Conservation (phyloP, 345 rosid genomes). For the Bruguiera gymnorhiza region DNA sequence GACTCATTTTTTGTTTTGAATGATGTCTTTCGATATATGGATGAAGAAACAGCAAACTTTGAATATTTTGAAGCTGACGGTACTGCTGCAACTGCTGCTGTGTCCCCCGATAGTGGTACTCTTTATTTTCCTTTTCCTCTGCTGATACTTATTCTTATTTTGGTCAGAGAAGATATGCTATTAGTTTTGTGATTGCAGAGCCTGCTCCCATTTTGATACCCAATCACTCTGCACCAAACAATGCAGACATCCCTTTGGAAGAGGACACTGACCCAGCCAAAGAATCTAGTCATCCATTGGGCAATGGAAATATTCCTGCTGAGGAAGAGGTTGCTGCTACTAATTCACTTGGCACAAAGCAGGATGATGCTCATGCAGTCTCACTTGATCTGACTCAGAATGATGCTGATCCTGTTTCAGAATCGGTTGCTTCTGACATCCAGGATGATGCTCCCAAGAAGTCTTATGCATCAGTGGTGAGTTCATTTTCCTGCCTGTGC, state of each 20-base stretch:
- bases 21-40: slow-evolving; percentile 63
- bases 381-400: not conserved
- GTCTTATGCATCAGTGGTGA: slow-evolving; percentile 62
- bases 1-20: slow-evolving; percentile 55
- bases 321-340: slow-evolving; percentile 29
- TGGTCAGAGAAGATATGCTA: not conserved
- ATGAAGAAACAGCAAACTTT: slow-evolving; percentile 20
- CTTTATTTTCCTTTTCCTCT: not conserved
- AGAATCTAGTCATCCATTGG: slow-evolving; percentile 26
- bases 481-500: slow-evolving; percentile 9
- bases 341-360: slow-evolving; percentile 5
- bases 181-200: slow-evolving; percentile 30
- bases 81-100: slow-evolving; percentile 26
- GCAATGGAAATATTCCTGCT: slow-evolving; percentile 28
- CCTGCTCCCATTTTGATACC: slow-evolving; percentile 14
- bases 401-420: slow-evolving; percentile 19
- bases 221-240: slow-evolving; percentile 15
- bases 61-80: slow-evolving; percentile 25
- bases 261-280: slow-evolving; percentile 15
- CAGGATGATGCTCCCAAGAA: slow-evolving; percentile 46
- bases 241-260: slow-evolving; percentile 7
- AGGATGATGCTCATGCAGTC: slow-evolving; percentile 7
- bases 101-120: slow-evolving; percentile 37
- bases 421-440: slow-evolving; percentile 21
- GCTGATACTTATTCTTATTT: not conserved